A percentile compares a stretch with the other conserved stretches of the same genome.
phyloP scores from a whole-genome alignment of 192 early-diverging fungal genomes.

The Coemansia sp. region DNA sequence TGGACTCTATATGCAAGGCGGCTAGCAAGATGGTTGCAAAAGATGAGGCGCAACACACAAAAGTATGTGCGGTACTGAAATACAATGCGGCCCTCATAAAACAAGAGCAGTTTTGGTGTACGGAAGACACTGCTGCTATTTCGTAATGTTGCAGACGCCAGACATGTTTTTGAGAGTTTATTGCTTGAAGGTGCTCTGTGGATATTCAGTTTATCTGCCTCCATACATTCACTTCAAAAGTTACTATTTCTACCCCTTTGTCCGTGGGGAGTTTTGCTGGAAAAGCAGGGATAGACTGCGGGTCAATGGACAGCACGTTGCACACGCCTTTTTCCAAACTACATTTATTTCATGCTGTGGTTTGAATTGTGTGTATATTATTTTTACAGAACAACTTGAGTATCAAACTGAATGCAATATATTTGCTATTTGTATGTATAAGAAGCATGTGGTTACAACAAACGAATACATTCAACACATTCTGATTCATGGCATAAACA shows the following conservation, averaged over 20 bases:
- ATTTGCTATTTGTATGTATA: no score
- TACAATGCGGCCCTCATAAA: background rate
- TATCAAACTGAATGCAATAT: no score
- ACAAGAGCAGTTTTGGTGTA: background rate
- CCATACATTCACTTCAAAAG: background rate
- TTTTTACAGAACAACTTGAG: no score
- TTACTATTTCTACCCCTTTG: background rate
- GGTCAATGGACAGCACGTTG: background rate
- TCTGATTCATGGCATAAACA: background rate
- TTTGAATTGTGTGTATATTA: background rate
- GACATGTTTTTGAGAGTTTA: constrained; percentile 1
- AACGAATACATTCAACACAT: background rate
- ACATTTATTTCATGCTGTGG: background rate
- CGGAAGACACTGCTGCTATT: background rate
- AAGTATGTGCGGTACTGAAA: background rate
- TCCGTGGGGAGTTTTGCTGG: background rate
- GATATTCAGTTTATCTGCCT: background rate
- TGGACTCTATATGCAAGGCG: no score
- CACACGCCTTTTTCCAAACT: background rate
- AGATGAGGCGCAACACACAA: background rate
- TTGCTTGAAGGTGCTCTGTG: background rate
- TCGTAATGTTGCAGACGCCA: constrained; percentile 5
- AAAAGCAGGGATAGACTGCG: background rate
- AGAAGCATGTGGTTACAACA: no score
- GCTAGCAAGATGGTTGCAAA: background rate